A percentile compares a stretch with the other conserved stretches of the same genome.
Evolutionary conservation across 495 filamentous ascomycete genomes (phyloP).

Genomic region (Daldinia grandis): DNA sequence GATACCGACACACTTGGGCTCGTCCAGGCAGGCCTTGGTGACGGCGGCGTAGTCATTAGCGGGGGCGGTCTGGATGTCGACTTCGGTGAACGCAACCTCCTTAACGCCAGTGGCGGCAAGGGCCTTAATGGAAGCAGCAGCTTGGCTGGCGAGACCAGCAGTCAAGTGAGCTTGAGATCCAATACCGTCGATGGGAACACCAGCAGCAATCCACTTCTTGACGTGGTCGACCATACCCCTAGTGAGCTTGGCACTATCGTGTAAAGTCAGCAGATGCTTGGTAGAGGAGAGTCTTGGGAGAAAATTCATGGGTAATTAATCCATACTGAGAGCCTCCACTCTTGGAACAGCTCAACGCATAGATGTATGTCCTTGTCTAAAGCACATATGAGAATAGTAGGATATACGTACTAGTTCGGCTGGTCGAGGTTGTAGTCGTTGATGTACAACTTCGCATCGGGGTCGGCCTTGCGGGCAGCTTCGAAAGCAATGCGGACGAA

Average conservation of each 20-base stretch:
- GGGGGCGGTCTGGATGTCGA: slow-evolving; percentile 69
- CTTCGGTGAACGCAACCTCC: slow-evolving; percentile 71
- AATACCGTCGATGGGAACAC: slow-evolving; percentile 78
- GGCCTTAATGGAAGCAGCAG: slow-evolving; percentile 62
- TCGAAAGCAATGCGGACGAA: slow-evolving; percentile 69
- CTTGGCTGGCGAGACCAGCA: slow-evolving; percentile 55
- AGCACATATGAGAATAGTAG: neutral
- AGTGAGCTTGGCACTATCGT: slow-evolving; percentile 58
- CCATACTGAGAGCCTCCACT: neutral
- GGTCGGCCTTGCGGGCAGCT: slow-evolving; percentile 66
- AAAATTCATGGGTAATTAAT: neutral
- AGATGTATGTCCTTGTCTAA: neutral
- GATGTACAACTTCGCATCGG: slow-evolving; percentile 69
- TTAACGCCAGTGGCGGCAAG: slow-evolving; percentile 61
- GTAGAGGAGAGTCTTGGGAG: neutral
- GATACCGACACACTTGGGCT: slow-evolving; percentile 74
- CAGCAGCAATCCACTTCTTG: slow-evolving; percentile 69
- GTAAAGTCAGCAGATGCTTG: neutral
- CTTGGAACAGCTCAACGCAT: too few species aligned
- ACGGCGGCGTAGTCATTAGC: slow-evolving; percentile 69
- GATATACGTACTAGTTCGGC: slow-evolving; percentile 36
- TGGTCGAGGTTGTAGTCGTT: slow-evolving; percentile 72
- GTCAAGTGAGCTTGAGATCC: slow-evolving; percentile 70
- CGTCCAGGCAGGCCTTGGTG: slow-evolving; percentile 69
- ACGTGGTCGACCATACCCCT: slow-evolving; percentile 70